Base-by-base conservation (phyloP, 352 stramenopile genomes). In the Phytopythium litorale region DNA sequence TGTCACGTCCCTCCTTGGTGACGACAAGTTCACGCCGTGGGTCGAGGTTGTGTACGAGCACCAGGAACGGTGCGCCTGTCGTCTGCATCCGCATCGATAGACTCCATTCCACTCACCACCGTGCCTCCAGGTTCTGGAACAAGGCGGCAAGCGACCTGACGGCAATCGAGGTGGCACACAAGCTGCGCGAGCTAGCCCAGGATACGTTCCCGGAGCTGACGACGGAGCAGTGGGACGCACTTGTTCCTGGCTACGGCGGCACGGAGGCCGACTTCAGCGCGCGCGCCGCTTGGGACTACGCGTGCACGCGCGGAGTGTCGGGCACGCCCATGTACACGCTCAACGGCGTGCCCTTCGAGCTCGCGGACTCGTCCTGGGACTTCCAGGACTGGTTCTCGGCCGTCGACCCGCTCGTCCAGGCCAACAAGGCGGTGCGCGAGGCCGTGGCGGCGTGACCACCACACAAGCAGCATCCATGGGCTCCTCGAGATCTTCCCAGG, bases 301-400 rank as follows among this genome's bases (percentile, higher is more conserved):
- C 77, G 30, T 91, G 82, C 61, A 79, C 84, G 12, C 77, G 84
- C 15, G 76, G 69, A 28, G 72, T 86, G 51, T 80, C 84, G 37
- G 84, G 82, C 19, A 94, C 84, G 25, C 84, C 84, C 28, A 65
- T 86, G 63, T 94, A 94, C 66, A 85, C 64, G n/a, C 70, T 94
- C 62, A 94, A 94, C 45, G 82, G 84, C 37, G 82, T 91, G 37
- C 72, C 76, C 4, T 76, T 84, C 48, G 70, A 80, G 35, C 19
- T 4, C n/a, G 76, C 76, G n/a, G 76, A 79, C 43, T 40, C 73
- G 19, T 66, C 59, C 0, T 82, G 73, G 73, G 63, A 54, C 1
- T 68, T 76, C 38, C 54, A 73, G 7, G 60, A 75, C 32, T 82
- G 73, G 73, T 56, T 62, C 30, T 58, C 69, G 23, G 67, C 70